Percentiles rank a stretch among this genome's conserved stretches.
Conservation (phyloP, 305 asterid genomes). For the Solanum hybrid region DNA sequence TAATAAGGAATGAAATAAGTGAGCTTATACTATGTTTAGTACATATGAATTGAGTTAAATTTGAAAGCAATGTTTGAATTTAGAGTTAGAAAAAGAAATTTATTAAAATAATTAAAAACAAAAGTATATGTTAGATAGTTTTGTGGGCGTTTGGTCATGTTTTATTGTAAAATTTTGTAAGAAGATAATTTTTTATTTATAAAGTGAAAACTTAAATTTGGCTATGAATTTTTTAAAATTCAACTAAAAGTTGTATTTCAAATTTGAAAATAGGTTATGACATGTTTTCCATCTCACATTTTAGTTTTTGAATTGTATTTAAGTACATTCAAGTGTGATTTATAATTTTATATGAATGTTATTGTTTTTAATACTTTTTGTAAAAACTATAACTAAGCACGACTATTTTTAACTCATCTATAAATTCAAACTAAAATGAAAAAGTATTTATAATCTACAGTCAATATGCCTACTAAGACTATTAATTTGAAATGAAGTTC, state of each 20-base stretch:
- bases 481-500: neutral
- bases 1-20: neutral
- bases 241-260: neutral
- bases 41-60: neutral
- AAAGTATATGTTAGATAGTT: neutral
- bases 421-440: neutral
- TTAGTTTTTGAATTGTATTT: neutral
- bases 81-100: no score
- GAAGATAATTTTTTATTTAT: no score
- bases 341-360: no score
- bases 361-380: no score
- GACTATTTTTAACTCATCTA: neutral
- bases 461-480: neutral
- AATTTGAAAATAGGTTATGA: neutral
- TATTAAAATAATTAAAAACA: accelerated
- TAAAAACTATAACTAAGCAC: neutral
- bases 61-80: neutral
- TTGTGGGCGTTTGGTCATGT: accelerated
- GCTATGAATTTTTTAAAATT: no score
- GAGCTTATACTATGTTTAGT: neutral
- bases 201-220: neutral
- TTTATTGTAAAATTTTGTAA: no score
- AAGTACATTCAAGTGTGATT: neutral
- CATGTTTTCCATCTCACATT: neutral
- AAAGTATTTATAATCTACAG: no score